Evolutionary conservation across 108 stramenopile species (phyloP).

Genomic region (Discostella pseudostelligera): DNA sequence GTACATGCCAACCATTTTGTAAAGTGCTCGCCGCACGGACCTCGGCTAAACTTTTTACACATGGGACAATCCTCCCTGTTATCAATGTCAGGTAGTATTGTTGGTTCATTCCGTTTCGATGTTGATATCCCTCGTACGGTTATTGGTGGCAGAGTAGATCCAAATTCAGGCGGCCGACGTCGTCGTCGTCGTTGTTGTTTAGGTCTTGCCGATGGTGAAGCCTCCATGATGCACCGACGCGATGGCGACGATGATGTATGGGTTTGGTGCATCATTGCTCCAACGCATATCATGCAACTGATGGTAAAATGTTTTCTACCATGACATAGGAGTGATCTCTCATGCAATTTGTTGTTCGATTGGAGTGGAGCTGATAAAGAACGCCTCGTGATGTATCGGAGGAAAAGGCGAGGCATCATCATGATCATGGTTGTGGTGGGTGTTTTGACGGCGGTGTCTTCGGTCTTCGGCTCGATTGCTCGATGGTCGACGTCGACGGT

Average conservation of each 20-base stretch:
- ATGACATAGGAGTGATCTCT: no score
- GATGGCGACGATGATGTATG: background rate
- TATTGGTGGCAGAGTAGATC: constrained; percentile 1
- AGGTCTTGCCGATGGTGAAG: background rate
- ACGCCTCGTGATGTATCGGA: no score
- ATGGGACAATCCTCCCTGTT: constrained; percentile 55
- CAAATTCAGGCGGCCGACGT: constrained; percentile 3
- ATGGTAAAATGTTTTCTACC: no score
- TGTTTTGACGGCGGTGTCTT: no score
- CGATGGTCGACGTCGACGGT: no score
- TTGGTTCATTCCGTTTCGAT: background rate
- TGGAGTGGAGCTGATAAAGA: no score
- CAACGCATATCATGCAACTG: no score
- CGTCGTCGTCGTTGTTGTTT: background rate
- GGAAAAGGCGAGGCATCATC: no score
- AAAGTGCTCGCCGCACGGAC: constrained; percentile 53
- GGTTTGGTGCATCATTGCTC: no score
- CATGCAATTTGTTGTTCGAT: no score
- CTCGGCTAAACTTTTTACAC: constrained; percentile 53
- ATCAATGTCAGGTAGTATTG: background rate
- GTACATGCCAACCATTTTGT: constrained; percentile 50
- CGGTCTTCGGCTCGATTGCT: no score
- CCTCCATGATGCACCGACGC: constrained; percentile 1
- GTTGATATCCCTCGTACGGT: constrained; percentile 1
- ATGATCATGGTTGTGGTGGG: no score